Evolutionary conservation across 352 stramenopile genomes (phyloP).

Genomic region (Phytophthora aleatoria): DNA sequence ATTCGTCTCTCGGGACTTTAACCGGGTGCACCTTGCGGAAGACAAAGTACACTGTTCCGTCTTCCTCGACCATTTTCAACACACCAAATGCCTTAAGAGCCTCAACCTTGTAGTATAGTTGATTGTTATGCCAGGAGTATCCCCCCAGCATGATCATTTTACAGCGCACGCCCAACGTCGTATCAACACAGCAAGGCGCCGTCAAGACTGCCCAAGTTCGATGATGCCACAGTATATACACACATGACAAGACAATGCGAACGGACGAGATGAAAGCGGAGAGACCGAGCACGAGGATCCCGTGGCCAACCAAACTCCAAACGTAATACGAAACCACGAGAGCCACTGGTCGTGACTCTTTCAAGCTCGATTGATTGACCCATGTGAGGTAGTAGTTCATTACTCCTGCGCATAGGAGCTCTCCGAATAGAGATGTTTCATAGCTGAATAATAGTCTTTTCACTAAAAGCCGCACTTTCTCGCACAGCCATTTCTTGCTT

Average conservation of each 20-base stretch:
- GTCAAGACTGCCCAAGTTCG: conserved; percentile 10
- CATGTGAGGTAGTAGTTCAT: conserved; percentile 23
- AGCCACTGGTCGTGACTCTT: conserved; percentile 9
- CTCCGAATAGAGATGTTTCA: conserved; percentile 24
- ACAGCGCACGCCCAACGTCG: conserved; percentile 17
- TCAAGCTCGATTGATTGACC: conserved; percentile 22
- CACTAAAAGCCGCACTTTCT: conserved; percentile 2
- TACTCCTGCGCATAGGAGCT: conserved; percentile 14
- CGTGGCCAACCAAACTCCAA: conserved; percentile 33
- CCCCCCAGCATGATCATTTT: conserved; percentile 23
- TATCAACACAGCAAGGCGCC: conserved; percentile 29
- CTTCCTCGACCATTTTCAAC: conserved; percentile 18
- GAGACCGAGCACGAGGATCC: conserved; percentile 19
- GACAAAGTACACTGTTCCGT: conserved; percentile 21
- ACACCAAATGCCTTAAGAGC: conserved; percentile 28
- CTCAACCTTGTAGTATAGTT: conserved; percentile 25
- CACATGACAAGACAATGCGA: conserved; percentile 3
- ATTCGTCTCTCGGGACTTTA: conserved; percentile 12
- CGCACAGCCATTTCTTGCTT: conserved; percentile 9
- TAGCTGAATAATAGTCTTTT: conserved; percentile 32
- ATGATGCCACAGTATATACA: conserved; percentile 7
- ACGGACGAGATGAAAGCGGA: conserved; percentile 16
- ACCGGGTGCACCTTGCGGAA: conserved; percentile 26
- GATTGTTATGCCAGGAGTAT: conserved; percentile 21
- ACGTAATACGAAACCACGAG: conserved; percentile 29